Evolutionary conservation across 108 stramenopile species (phyloP).

Genomic region (Epithemia pelagica): DNA sequence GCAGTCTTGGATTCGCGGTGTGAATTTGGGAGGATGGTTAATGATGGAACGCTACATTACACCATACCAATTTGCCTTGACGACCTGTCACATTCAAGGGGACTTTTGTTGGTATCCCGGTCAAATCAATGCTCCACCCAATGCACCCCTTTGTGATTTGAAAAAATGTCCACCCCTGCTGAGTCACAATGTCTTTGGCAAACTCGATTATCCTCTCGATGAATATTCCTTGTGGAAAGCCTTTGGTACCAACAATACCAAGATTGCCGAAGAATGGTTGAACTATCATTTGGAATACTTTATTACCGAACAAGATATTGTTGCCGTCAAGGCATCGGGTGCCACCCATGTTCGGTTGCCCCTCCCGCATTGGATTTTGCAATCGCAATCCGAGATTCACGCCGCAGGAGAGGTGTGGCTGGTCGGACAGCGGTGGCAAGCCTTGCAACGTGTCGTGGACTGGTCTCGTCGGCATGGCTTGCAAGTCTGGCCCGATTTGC

Average conservation of each 20-base stretch:
- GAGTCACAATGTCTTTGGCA: conserved; percentile 1
- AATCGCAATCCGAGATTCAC: not conserved
- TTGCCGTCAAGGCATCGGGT: conserved; percentile 27
- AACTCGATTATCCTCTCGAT: conserved; percentile 35
- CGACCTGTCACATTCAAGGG: conserved; percentile 31
- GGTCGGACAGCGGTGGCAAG: conserved; percentile 41
- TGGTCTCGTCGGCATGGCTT: conserved; percentile 46
- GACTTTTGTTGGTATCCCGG: conserved; percentile 43
- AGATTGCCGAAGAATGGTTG: conserved; percentile 32
- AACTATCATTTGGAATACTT: conserved; percentile 60
- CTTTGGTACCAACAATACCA: conserved; percentile 23
- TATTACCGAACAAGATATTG: conserved; percentile 42
- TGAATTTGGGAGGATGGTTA: conserved; percentile 67
- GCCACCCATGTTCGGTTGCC: conserved; percentile 65
- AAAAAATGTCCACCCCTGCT: conserved; percentile 25
- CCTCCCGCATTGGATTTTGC: conserved; percentile 55
- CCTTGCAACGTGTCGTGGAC: conserved; percentile 42
- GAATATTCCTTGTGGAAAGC: conserved; percentile 26
- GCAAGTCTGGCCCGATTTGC: conserved; percentile 62
- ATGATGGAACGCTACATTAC: conserved; percentile 62
- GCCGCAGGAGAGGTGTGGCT: conserved; percentile 33
- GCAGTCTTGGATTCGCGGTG: conserved; percentile 46
- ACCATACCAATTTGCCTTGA: conserved; percentile 55
- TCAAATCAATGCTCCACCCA: conserved; percentile 36
- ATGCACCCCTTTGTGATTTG: conserved; percentile 19